A percentile compares a stretch with the other conserved stretches of the same genome.
phyloP scores from a whole-genome alignment of 1,284 basidiomycete species.

The Ustilago esculenta region DNA sequence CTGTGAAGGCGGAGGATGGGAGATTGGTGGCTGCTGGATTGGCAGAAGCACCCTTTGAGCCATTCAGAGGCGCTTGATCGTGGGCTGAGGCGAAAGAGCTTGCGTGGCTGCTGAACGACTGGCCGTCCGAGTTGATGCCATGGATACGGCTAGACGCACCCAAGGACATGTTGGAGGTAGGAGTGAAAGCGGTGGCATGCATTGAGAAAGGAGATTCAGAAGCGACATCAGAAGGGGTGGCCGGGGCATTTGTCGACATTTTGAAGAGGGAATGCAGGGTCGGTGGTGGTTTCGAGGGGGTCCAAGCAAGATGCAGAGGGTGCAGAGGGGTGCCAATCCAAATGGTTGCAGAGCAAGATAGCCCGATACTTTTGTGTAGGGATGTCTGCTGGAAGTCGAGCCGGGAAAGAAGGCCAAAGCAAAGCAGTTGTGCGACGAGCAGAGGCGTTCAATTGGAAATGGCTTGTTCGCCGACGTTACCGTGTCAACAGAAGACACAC shows the following conservation, averaged over 20 bases:
- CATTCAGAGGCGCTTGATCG: constrained; percentile 1
- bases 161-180: background rate
- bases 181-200: constrained; percentile 25
- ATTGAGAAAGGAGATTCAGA: constrained; percentile 33
- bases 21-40: constrained; percentile 1
- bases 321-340: no score
- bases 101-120: constrained; percentile 30
- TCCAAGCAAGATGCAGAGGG: no score
- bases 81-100: constrained; percentile 32
- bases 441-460: no score
- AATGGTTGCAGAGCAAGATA: no score
- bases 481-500: no score
- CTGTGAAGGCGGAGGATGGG: background rate
- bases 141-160: constrained; percentile 8
- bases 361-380: no score
- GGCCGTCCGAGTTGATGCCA: constrained; percentile 8
- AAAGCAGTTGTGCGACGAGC: no score
- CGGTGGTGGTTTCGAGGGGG: no score
- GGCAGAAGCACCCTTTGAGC: constrained; percentile 5
- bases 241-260: constrained; percentile 23
- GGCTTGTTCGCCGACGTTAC: no score
- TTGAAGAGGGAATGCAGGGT: no score
- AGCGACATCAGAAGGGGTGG: background rate
- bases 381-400: no score
- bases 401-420: no score